Base-by-base conservation (phyloP, 768 basidiomycete species). In the Psilocybe cyanescens region DNA sequence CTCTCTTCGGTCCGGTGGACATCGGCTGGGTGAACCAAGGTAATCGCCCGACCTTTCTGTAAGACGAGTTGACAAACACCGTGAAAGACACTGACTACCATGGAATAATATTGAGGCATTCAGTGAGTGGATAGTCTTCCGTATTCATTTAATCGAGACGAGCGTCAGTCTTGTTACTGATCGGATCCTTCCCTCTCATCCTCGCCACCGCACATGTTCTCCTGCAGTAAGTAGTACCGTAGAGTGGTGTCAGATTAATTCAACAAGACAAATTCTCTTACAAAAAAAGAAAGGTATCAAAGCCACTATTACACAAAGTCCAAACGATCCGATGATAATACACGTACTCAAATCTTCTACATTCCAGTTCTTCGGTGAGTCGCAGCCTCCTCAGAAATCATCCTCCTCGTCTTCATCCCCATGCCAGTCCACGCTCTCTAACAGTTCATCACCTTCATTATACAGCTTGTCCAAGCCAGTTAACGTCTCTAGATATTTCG, bases 391-490 rank as follows among this genome's bases (percentile, higher is more conserved):
- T 44, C 41, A 68, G 41, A 68, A 67, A 30, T 71, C 70, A 47
- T 74, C 73, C 37, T 75, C 78, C 2, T 77, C 80, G 9, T 73
- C 85, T 19, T 79, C 83, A 9, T 80, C 83, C 11, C 90, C 90
- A 33, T 88, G 89, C 91, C 92, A 92, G 54, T 94, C 92, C 0
- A 92, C 81, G 29, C 76, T 82, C 67, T 91, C 89, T 65, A 95
- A 61, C 37, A 81, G 83, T 30, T 81, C 85, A 70, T 95, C 89
- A 2, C 89, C 88, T 67, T 94, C 92, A 17, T 81, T 79, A 67
- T 90, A 87, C 68, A 96, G 74, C 72, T 85, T 81, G 73, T 94
- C 91, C 61, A 96, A 73, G 3, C 94, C 94, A 0, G 92, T 94
- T 62, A 95, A 68, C 59, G 75, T 72, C 72, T 92, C 91, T 31